phyloP scores from a whole-genome alignment of 2,329 filamentous ascomycete species.

The Rhytidhysteron rufulum region DNA sequence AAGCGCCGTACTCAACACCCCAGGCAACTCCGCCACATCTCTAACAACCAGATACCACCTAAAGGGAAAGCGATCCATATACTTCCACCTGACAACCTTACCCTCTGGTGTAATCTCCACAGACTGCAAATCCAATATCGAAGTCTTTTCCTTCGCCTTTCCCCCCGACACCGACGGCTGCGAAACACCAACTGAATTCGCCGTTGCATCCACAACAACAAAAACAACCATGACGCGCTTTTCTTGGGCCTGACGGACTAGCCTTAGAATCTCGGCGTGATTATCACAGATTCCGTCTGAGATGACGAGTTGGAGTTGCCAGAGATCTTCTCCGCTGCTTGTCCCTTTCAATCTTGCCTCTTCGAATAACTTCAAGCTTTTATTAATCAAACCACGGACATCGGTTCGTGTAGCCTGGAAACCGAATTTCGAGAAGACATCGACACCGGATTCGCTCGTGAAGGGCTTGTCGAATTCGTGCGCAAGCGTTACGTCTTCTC shows the following conservation, averaged over 20 bases:
- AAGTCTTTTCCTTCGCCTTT: slow-evolving; percentile 53
- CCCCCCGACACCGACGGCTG: slow-evolving; percentile 13
- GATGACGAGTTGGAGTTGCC: slow-evolving; percentile 91
- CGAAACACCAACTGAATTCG: slow-evolving; percentile 10
- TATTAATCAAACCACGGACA: slow-evolving; percentile 70
- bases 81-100: slow-evolving; percentile 77
- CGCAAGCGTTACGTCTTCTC: slow-evolving; percentile 75
- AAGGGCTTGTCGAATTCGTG: slow-evolving; percentile 84
- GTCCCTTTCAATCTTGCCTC: slow-evolving; percentile 63
- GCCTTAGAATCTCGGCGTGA: slow-evolving; percentile 75
- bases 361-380: slow-evolving; percentile 77
- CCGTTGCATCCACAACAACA: slow-evolving; percentile 76
- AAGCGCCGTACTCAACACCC: slow-evolving; percentile 79
- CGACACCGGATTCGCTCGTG: slow-evolving; percentile 74
- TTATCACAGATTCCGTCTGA: slow-evolving; percentile 92
- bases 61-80: slow-evolving; percentile 95
- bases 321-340: slow-evolving; percentile 63
- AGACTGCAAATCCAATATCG: slow-evolving; percentile 84
- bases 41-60: slow-evolving; percentile 94
- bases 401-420: slow-evolving; percentile 87
- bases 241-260: slow-evolving; percentile 84
- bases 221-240: slow-evolving; percentile 98
- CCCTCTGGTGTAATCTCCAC: slow-evolving; percentile 72
- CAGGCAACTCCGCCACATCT: slow-evolving; percentile 84
- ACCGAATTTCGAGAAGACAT: slow-evolving; percentile 77